Evolutionary conservation across 2,329 filamentous ascomycete genomes (phyloP), one percentile per base, ranked within the genome.

Genomic region (Intubia oerlemansii): DNA sequence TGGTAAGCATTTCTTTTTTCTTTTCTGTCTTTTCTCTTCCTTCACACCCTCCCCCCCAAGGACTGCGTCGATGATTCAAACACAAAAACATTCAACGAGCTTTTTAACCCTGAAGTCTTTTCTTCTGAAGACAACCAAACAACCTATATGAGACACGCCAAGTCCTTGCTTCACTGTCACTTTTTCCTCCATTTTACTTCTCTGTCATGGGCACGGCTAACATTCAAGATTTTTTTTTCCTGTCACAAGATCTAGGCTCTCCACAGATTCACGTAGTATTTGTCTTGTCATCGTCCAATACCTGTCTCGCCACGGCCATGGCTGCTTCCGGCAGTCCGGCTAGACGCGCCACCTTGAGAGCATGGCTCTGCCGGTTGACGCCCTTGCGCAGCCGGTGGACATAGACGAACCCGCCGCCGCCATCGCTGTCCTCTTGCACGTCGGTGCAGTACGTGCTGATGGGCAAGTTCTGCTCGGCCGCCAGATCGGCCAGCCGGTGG

Each of bases 261-360:
- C n/a, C n/a, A n/a, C n/a, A n/a, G n/a, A n/a, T n/a, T n/a, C n/a
- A n/a, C n/a, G n/a, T n/a, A n/a, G n/a, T n/a, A n/a, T n/a, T n/a
- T n/a, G n/a, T n/a, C n/a, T n/a, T n/a, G n/a, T n/a, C n/a, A n/a
- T 36, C 26, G 11, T 34, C 45, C 16, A 82, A 51, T 7, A 79
- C 59, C 21, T 55, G 47, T 29, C 50, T 56, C 5, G 85, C 84
- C 36, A 80, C 56, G 14, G 55, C 51, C 31, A 93, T 67, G 4
- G 75, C 79, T 25, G 60, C 55, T 34, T 72, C 66, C 1, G 84
- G 84, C 40, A 93, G 42, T 2, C 81, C 84, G 5, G 88, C 90
- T 39, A 95, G 53, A 36, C 64, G 63, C 3, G 88, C 88, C n/a
- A 98, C 88, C 45, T 93, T 95, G 34, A 98, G 55, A 12, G 90